Base-by-base conservation (phyloP, 306 rosid genomes). In the Trifolium pratense region DNA sequence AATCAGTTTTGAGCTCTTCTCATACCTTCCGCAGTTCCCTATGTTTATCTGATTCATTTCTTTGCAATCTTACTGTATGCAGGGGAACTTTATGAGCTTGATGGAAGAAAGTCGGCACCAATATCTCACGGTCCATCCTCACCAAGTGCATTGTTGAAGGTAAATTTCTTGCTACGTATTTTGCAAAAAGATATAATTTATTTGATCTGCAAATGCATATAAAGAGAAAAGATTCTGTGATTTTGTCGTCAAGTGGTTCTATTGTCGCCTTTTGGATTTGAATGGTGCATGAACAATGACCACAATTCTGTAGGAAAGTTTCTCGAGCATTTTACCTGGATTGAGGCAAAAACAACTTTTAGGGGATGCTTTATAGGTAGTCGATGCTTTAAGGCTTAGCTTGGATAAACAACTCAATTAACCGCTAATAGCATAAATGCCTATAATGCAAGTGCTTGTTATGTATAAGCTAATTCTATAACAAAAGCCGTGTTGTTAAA, bases 11-110 rank as follows among this genome's bases (percentile, higher is more conserved):
- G 26, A 3, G n/a, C 68, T 46, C 45, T 26, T 40, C 63, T 59
- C 65, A 9, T 59, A 21, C 62, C 60, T 16, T 60, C 45, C 1
- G 34, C 62, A 23, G 62, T 56, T 18, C 34, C 16, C n/a, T 16
- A 18, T 18, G 7, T 66, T 25, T 8, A 58, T 65, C 20, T 69
- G 21, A 75, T 60, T 61, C 36, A 34, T 68, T 37, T 64, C 42
- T 68, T 7, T 70, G 42, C 14, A 20, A 63, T n/a, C 9, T 64
- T 68, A 42, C 36, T 1, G 15, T 57, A 26, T 77, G 70, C 48
- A 92, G 98, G 95, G 31, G 81, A 80, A 45, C 92, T 92, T 56
- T 92, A 90, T 73, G 98, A 92, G 89, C 97, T 92, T 56, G 98
- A 92, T 63, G 98, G 98, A 62, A 87, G 97, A 73, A 90, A 90